Evolutionary conservation across 805 yeast species (phyloP), one percentile per base, ranked within the genome.

Genomic region (Yarrowia sp.): DNA sequence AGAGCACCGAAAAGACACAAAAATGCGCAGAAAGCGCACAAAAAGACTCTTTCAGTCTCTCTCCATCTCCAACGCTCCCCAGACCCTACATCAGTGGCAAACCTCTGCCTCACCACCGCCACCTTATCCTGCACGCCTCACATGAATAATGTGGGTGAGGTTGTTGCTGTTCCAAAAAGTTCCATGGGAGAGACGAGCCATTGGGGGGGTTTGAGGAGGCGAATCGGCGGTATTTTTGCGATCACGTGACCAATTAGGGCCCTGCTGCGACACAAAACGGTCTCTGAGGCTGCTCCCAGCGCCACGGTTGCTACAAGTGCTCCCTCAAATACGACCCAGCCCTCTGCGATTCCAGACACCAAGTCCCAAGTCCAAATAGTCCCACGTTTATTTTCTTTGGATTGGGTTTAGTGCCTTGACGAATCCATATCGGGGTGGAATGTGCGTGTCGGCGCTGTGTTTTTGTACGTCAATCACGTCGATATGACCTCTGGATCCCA

Each of bases 331-430:
- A 24, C 46, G 12, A 39, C 46, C 29, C 10, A 9, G 29, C n/a
- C n/a, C n/a, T n/a, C n/a, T n/a, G n/a, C 25, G 42, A 36, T 36
- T 18, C 22, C 14, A 16, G 29, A 13, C 31, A 44, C 49, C 49
- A 44, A 44, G 49, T 44, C 49, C 49, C 49, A 44, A 27, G 49
- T 44, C 49, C 49, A 44, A 44, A 44, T 44, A 44, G 51, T 44
- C 51, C 51, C 51, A 44, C 51, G 51, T 44, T 44, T 44, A 44
- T 44, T 44, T 44, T 42, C 49, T 18, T 4, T 19, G 51, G 35
- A 44, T 44, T 44, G 51, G 51, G 51, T 44, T 44, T 44, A 33
- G 29, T 12, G 44, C 44, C 44, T 39, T 39, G 29, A 22, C 4
- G 29, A n/a, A 22, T 18, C 22, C 22, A 35, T 18, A 3, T 35